These are phyloP conservation scores for Fusarium nanum DNA, from an alignment of 2,329 filamentous ascomycete species.

Conservation along the genomic window DNA sequence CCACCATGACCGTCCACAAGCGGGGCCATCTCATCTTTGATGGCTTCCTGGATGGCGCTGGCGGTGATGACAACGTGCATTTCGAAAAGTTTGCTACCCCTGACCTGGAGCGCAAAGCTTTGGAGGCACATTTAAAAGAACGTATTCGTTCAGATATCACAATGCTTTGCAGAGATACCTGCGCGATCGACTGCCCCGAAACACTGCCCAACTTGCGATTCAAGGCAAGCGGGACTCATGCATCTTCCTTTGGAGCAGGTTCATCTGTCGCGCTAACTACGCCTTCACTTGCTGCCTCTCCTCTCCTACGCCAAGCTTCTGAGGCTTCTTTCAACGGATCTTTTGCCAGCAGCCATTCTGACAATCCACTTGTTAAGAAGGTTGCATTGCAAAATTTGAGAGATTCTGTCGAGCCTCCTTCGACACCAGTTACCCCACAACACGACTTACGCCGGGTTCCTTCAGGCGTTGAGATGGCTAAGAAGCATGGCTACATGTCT, in stretches of 20 bases:
- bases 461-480: conserved; percentile 46
- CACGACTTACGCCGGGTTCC: conserved; percentile 41
- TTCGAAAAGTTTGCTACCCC: conserved; percentile 49
- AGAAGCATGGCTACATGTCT: conserved; percentile 46
- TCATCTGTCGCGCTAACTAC: conserved; percentile 28
- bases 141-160: conserved; percentile 62
- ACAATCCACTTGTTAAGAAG: conserved; percentile 43
- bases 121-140: conserved; percentile 57
- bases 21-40: conserved; percentile 62
- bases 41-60: conserved; percentile 47
- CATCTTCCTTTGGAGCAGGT: conserved; percentile 24
- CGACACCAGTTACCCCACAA: conserved; percentile 27
- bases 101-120: conserved; percentile 53
- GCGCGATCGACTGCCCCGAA: conserved; percentile 54
- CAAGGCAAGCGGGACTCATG: conserved; percentile 34
- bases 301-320: conserved; percentile 31
- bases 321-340: conserved; percentile 39
- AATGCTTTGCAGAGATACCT: conserved; percentile 64
- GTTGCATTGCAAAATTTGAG: conserved; percentile 36
- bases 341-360: conserved; percentile 40
- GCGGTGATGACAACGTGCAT: conserved; percentile 49
- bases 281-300: conserved; percentile 28
- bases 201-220: conserved; percentile 46
- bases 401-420: conserved; percentile 32
- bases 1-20: conserved; percentile 61